These are phyloP conservation scores for Ustilago esculenta DNA, from an alignment of 1,284 basidiomycete genomes.

Conservation along the genomic window DNA sequence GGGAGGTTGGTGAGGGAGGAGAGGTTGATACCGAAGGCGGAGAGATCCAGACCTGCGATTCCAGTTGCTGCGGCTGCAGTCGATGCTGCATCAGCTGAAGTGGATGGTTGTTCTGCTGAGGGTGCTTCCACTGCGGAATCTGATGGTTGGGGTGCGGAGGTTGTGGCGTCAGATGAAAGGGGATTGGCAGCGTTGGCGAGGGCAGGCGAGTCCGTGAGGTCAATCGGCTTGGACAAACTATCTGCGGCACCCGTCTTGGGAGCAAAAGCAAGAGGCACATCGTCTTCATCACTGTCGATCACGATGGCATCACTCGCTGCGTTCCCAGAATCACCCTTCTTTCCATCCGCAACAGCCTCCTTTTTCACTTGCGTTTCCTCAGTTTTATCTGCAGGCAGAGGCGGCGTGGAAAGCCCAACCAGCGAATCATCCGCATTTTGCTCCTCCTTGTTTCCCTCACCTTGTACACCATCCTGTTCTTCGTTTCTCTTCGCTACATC, in stretches of 20 bases:
- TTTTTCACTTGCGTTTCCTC: not conserved
- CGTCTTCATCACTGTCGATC: conserved; percentile 50
- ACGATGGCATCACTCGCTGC: conserved; percentile 33
- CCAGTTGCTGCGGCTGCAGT: conserved; percentile 2
- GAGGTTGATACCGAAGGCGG: conserved; percentile 35
- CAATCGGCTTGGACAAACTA: conserved; percentile 18
- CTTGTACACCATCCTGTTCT: not conserved
- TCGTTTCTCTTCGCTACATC: not conserved
- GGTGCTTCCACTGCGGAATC: not conserved
- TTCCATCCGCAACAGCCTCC: not conserved
- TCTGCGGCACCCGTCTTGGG: conserved; percentile 24
- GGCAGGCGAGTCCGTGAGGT: conserved; percentile 38
- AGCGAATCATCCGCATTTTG: conserved; percentile 14
- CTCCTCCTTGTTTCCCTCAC: not conserved
- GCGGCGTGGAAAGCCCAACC: conserved; percentile 10
- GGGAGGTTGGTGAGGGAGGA: conserved; percentile 20
- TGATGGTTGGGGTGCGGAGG: not conserved
- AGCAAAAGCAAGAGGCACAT: conserved; percentile 42
- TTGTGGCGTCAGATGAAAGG: not conserved
- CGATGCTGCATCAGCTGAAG: not conserved
- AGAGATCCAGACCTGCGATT: conserved; percentile 32
- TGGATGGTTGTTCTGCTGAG: not conserved
- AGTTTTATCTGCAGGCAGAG: conserved; percentile 1
- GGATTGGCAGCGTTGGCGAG: conserved; percentile 8
- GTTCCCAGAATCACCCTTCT: conserved; percentile 5